A percentile compares a stretch with the other conserved stretches of the same genome.
These are phyloP conservation scores for Zygnema circumcarinatum DNA, from an alignment of 139 green algal genomes.

Conservation along the genomic window DNA sequence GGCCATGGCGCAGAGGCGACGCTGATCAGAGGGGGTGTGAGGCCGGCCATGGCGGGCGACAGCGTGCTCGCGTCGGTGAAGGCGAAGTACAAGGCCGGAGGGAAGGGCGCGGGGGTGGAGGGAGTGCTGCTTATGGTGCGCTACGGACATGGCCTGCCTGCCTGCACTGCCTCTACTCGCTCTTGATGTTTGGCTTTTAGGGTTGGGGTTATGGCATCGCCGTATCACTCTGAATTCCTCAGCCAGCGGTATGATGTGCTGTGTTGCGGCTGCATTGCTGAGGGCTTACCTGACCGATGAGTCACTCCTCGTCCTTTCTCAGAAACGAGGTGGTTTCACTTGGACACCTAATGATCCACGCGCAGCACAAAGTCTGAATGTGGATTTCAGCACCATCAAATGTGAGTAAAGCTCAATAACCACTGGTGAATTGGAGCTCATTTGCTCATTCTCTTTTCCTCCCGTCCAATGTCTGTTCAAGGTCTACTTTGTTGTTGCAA, in stretches of 20 bases:
- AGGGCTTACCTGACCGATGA: too few species aligned
- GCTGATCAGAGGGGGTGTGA: too few species aligned
- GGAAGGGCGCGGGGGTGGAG: conserved; percentile 7
- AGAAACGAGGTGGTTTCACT: not conserved
- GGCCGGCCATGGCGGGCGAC: too few species aligned
- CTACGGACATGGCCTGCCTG: not conserved
- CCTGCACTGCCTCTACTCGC: not conserved
- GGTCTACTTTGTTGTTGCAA: too few species aligned
- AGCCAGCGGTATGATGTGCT: not conserved
- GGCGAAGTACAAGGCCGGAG: conserved; percentile 14
- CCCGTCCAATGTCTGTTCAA: too few species aligned
- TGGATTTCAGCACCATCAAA: conserved; percentile 13
- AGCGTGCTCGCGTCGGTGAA: conserved; percentile 13
- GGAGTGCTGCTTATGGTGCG: conserved; percentile 34
- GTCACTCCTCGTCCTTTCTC: too few species aligned
- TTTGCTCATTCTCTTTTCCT: too few species aligned
- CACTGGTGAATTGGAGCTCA: too few species aligned
- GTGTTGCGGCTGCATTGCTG: too few species aligned
- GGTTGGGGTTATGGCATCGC: not conserved
- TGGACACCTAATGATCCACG: conserved; percentile 23
- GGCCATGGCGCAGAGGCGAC: too few species aligned
- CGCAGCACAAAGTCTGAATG: conserved; percentile 3
- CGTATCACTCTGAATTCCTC: not conserved
- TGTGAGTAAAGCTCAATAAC: conserved; percentile 15
- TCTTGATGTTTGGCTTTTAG: not conserved